These are phyloP conservation scores for Saccharomyces hybrid DNA, from an alignment of 1,139 yeast genomes.

Conservation along the genomic window DNA sequence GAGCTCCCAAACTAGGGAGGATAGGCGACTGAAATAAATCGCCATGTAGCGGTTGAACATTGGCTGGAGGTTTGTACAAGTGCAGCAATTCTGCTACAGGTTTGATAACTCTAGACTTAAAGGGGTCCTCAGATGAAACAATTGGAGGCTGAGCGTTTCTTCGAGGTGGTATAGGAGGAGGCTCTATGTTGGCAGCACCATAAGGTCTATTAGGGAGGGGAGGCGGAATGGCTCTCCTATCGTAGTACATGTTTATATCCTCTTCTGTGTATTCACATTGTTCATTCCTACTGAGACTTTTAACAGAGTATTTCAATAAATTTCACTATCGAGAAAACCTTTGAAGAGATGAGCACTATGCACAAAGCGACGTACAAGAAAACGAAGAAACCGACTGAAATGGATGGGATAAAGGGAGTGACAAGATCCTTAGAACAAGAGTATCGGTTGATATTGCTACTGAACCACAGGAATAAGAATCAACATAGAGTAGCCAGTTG, in stretches of 20 bases:
- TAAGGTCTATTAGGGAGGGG: background rate
- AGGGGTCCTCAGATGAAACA: background rate
- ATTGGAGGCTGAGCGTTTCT: background rate
- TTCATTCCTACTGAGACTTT: too few relatives aligned
- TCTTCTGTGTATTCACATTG: background rate
- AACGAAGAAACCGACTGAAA: background rate
- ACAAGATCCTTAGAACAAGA: conserved; percentile 37
- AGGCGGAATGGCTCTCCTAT: background rate
- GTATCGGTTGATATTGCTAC: conserved; percentile 47
- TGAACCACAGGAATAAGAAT: conserved; percentile 64
- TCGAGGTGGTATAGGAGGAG: background rate
- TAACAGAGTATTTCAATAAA: too few relatives aligned
- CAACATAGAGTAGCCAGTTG: conserved; percentile 73
- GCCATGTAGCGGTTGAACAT: background rate
- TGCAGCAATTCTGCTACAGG: background rate
- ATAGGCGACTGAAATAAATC: background rate
- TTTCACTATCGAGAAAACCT: too few relatives aligned
- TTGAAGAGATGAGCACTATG: too few relatives aligned
- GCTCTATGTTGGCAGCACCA: background rate
- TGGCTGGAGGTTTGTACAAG: background rate
- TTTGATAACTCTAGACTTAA: background rate
- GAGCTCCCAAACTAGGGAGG: background rate
- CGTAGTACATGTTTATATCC: background rate
- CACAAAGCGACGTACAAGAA: too few relatives aligned
- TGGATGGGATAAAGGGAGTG: background rate